Evolutionary conservation across 1,139 yeast genomes (phyloP).

Genomic region (Hyphopichia burtonii): DNA sequence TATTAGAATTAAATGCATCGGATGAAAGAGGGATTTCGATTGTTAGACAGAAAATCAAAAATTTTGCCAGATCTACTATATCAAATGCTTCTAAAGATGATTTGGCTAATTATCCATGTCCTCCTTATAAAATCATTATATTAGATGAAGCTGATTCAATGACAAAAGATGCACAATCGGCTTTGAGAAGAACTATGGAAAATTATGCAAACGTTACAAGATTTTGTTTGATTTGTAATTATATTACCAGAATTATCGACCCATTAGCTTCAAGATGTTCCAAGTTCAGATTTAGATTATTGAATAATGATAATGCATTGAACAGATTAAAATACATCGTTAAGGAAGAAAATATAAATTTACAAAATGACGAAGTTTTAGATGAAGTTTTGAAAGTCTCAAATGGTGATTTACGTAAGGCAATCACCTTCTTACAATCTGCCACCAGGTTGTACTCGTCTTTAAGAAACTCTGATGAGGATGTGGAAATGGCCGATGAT

Average conservation of each 20-base stretch:
- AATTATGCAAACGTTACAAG: conserved; percentile 87
- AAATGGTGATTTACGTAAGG: conserved; percentile 88
- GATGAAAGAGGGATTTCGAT: conserved; percentile 53
- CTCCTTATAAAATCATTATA: conserved; percentile 90
- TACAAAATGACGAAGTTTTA: conserved; percentile 52
- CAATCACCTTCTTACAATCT: conserved; percentile 87
- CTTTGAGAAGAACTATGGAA: conserved; percentile 96
- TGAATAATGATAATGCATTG: conserved; percentile 71
- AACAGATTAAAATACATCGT: conserved; percentile 63
- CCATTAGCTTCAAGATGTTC: conserved; percentile 96
- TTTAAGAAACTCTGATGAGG: conserved; percentile 12
- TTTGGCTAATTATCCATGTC: conserved; percentile 78
- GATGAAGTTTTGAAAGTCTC: conserved; percentile 65
- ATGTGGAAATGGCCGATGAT: conserved; percentile 21
- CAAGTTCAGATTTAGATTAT: conserved; percentile 82
- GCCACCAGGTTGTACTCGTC: conserved; percentile 63
- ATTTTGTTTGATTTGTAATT: conserved; percentile 91
- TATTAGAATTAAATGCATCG: conserved; percentile 75
- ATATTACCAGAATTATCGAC: conserved; percentile 92
- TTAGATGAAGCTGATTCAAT: conserved; percentile 97
- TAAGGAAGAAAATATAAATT: conserved; percentile 47
- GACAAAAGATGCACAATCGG: conserved; percentile 99
- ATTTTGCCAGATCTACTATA: conserved; percentile 67
- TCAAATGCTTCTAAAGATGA: conserved; percentile 76
- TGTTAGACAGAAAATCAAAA: conserved; percentile 47